Conservation (phyloP, 2,329 filamentous ascomycete species). For the Cordyceps farinosa region DNA sequence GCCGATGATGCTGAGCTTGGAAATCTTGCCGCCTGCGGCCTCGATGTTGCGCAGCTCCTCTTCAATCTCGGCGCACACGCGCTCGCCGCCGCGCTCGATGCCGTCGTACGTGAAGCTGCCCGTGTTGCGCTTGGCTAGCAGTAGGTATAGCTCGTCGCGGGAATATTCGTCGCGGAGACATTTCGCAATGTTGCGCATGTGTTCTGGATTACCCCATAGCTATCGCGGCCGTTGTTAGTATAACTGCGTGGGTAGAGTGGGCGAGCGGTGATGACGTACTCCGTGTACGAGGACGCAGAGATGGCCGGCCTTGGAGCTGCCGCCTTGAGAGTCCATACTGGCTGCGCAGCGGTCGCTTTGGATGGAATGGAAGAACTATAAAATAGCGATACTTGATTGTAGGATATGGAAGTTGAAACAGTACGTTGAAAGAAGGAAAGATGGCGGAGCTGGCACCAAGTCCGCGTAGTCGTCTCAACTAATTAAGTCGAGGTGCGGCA, state of each 20-base stretch:
- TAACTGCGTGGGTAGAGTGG: neutral
- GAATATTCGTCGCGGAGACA: slow-evolving; percentile 59
- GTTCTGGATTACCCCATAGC: slow-evolving; percentile 75
- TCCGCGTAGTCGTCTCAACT: neutral
- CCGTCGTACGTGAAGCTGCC: slow-evolving; percentile 71
- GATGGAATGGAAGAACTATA: no score
- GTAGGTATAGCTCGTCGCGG: slow-evolving; percentile 63
- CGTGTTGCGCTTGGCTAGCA: slow-evolving; percentile 69
- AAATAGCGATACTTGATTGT: neutral
- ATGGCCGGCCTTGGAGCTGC: slow-evolving; percentile 58
- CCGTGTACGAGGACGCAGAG: slow-evolving; percentile 76
- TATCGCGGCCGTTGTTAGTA: slow-evolving; percentile 29
- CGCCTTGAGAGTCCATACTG: slow-evolving; percentile 41
- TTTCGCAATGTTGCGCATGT: slow-evolving; percentile 66
- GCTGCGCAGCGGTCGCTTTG: neutral
- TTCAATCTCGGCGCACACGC: slow-evolving; percentile 64
- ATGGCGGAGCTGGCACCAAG: neutral
- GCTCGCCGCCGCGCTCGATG: slow-evolving; percentile 64
- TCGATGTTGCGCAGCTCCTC: slow-evolving; percentile 56
- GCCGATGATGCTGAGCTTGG: slow-evolving; percentile 79
- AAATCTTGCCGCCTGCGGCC: slow-evolving; percentile 65
- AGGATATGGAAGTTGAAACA: neutral
- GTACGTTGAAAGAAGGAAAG: neutral
- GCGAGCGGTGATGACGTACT: slow-evolving; percentile 44
- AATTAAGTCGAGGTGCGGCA: neutral